phyloP scores from a whole-genome alignment of 2,329 filamentous ascomycete species.

The Diaporthe helianthi region DNA sequence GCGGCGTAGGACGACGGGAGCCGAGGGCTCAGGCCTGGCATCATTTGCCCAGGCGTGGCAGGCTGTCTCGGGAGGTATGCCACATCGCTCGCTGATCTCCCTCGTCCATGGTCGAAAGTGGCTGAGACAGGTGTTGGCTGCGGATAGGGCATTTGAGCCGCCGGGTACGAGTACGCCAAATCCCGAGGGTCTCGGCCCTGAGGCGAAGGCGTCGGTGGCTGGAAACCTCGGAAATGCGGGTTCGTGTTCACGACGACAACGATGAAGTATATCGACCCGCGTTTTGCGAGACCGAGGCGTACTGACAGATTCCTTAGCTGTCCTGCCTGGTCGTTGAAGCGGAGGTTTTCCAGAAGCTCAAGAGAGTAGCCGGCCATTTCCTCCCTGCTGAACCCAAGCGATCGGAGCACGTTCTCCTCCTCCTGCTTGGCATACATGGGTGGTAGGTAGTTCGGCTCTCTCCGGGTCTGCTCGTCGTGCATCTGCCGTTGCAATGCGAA shows the following conservation, averaged over 20 bases:
- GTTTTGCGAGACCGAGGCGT: slow-evolving; percentile 64
- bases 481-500: slow-evolving; percentile 58
- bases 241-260: slow-evolving; percentile 55
- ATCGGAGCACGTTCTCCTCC: slow-evolving; percentile 61
- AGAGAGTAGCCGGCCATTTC: slow-evolving; percentile 60
- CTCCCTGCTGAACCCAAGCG: slow-evolving; percentile 60
- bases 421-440: slow-evolving; percentile 65
- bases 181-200: slow-evolving; percentile 52
- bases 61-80: slow-evolving; percentile 39
- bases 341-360: slow-evolving; percentile 62
- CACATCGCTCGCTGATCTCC: slow-evolving; percentile 46
- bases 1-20: slow-evolving; percentile 54
- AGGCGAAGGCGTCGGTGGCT: slow-evolving; percentile 55
- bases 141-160: slow-evolving; percentile 46
- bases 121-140: slow-evolving; percentile 56
- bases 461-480: slow-evolving; percentile 63
- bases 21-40: slow-evolving; percentile 50
- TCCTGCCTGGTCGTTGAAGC: slow-evolving; percentile 60
- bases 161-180: slow-evolving; percentile 50
- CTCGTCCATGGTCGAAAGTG: slow-evolving; percentile 54
- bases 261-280: slow-evolving; percentile 68
- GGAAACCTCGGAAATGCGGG: slow-evolving; percentile 46
- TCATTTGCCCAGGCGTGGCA: slow-evolving; percentile 42
- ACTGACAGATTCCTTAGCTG: slow-evolving; percentile 58
- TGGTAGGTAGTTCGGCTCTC: slow-evolving; percentile 68